Conservation (phyloP, 176 grass and related monocot species). For the Tuctoria greenei region DNA sequence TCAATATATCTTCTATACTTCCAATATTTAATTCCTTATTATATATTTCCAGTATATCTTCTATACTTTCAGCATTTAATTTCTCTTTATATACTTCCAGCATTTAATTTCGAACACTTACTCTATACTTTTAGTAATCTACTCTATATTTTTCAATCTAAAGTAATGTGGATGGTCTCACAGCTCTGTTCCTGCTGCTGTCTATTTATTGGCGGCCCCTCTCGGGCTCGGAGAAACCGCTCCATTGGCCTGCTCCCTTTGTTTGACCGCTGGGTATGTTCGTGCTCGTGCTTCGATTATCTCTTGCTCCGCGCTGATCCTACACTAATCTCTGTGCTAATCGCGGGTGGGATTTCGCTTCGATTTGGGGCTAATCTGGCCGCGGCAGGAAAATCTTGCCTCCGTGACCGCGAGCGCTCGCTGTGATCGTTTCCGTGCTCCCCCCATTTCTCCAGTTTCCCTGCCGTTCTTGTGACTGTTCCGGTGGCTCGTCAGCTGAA, state of each 20-base stretch:
- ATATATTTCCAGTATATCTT: no score
- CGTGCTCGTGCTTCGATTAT: background rate
- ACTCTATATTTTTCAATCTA: no score
- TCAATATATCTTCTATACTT: no score
- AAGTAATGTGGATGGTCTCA: no score
- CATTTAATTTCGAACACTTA: no score
- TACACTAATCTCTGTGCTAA: conserved; percentile 1
- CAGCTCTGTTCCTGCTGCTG: conserved; percentile 5
- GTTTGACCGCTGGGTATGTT: conserved; percentile 37
- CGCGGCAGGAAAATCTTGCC: background rate
- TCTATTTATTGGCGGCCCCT: conserved; percentile 51
- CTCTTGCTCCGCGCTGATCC: conserved; percentile 6
- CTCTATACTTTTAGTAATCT: no score
- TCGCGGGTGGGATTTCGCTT: conserved; percentile 25
- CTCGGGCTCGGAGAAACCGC: conserved; percentile 8
- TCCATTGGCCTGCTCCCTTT: conserved; percentile 16
- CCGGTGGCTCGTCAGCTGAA: conserved; percentile 19
- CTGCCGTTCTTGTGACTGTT: conserved; percentile 2
- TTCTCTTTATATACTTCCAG: no score
- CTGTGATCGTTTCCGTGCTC: conserved; percentile 14
- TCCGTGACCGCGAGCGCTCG: background rate
- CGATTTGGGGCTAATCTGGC: conserved; percentile 12
- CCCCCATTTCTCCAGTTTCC: background rate
- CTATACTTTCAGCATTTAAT: no score
- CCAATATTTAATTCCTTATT: no score